A percentile compares a stretch with the other conserved stretches of the same genome.
Evolutionary conservation across 2,329 filamentous ascomycete genomes (phyloP).

Genomic region (Fusarium marasasianum): DNA sequence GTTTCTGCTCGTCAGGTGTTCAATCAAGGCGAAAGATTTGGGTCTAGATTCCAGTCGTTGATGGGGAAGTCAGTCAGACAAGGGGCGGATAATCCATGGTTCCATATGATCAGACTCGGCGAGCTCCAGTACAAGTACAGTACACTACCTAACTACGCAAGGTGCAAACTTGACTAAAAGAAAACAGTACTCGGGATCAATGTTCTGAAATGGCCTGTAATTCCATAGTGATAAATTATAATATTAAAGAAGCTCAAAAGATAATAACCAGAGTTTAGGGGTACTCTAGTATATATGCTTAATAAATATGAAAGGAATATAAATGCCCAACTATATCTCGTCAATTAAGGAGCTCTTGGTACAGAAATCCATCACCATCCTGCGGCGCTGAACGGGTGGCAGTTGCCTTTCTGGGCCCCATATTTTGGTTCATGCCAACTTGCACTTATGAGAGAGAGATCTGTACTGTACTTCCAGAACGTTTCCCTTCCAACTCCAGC

Average conservation of each 20-base stretch:
- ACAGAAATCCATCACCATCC: constrained; percentile 4
- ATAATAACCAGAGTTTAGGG: background rate
- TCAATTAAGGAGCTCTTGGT: background rate
- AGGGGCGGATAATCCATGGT: constrained; percentile 14
- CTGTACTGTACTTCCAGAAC: constrained; percentile 41
- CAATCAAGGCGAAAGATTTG: constrained; percentile 13
- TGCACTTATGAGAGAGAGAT: constrained; percentile 40
- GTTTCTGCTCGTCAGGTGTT: constrained; percentile 2
- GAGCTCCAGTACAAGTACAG: background rate
- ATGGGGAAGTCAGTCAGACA: constrained; percentile 13
- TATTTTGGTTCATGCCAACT: constrained; percentile 44
- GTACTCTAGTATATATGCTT: too few relatives aligned
- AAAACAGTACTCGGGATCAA: background rate
- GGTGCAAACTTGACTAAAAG: background rate
- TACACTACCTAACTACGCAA: background rate
- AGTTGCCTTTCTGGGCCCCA: constrained; percentile 32
- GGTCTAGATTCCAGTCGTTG: constrained; percentile 31
- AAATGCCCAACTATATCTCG: background rate
- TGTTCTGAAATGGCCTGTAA: background rate
- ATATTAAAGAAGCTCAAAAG: background rate
- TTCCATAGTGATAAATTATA: too few relatives aligned
- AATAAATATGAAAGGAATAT: background rate
- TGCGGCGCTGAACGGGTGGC: constrained; percentile 18
- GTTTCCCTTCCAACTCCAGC: constrained; percentile 37
- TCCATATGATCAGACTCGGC: background rate